Base-by-base conservation (phyloP, 75 land plant genomes). In the Larix kaempferi region DNA sequence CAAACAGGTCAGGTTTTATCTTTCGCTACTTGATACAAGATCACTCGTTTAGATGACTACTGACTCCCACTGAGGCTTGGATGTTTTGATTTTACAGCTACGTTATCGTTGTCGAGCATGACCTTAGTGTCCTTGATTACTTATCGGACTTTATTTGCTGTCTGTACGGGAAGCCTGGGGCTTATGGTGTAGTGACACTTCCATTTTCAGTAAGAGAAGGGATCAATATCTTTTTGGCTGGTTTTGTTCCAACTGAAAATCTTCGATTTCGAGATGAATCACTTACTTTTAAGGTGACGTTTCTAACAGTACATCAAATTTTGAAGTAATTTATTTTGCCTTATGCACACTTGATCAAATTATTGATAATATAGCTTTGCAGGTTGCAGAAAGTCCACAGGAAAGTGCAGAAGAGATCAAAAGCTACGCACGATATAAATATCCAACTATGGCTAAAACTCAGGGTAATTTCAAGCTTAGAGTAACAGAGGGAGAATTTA, bases 191-290 rank as follows among this genome's bases (percentile, higher is more conserved):
- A 25, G 89, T 87, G 39, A 87, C 89, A 21, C 80, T 84, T 69
- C 84, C 89, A 8, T 87, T 87, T 75, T 84, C 84, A 35, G 89
- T 87, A 21, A 49, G 89, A 73, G 89, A 87, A 73, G 88, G 86
- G 29, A 87, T 87, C 65, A 87, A 87, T 27, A 87, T 87, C 71
- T 84, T 87, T 57, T 78, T 87, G 75, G 86, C 89, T 71, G 86
- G 89, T 16, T 87, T 87, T 81, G 87, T 87, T 55, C 89, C 89
- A 0, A 87, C 89, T n/a, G 86, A 87, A 79, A 87, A 87, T 81
- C 78, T 87, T 16, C 76, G 86, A 15, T 87, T 87, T 61, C 76
- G 86, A 71, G 88, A 87, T 62, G 88, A 87, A 33, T 87, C 88
- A 41, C 83, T 87, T 11, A 87, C 88, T 44, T 87, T 87, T 54